Evolutionary conservation across 345 rosid species (phyloP).

Genomic region (Durio zibethinus): DNA sequence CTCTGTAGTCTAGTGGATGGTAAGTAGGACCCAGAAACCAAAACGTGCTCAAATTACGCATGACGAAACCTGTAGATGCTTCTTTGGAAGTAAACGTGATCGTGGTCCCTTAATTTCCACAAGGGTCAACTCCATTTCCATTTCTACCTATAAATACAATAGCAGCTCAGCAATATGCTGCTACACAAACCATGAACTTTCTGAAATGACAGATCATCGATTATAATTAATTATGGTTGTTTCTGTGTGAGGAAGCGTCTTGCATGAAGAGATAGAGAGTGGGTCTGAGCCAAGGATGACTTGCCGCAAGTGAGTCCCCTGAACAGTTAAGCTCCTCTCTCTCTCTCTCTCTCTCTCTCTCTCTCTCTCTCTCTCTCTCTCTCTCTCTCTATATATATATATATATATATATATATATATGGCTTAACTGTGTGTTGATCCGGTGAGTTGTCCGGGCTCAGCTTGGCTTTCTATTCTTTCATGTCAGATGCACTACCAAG

Average conservation of each 20-base stretch:
- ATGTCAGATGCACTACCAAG: background rate
- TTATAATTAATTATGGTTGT: no score
- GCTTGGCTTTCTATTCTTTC: slow-evolving; percentile 3
- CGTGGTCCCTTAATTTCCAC: background rate
- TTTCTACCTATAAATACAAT: background rate
- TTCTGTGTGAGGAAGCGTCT: slow-evolving; percentile 11
- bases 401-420: background rate
- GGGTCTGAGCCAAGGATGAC: slow-evolving; percentile 52
- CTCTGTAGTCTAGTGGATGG: background rate
- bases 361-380: no score
- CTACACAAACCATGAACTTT: background rate
- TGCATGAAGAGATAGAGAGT: slow-evolving; percentile 37
- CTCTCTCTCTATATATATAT: no score
- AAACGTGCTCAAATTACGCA: background rate
- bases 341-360: no score
- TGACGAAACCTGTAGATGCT: background rate
- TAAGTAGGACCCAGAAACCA: background rate
- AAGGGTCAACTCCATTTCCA: background rate
- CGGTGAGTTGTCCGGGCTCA: slow-evolving; percentile 20
- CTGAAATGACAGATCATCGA: no score
- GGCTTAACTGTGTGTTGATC: background rate
- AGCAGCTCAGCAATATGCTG: background rate
- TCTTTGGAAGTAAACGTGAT: background rate
- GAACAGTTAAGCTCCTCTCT: background rate
- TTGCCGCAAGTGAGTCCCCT: slow-evolving; percentile 32